These are phyloP conservation scores for Spirogloea muscicola DNA, from an alignment of 139 green algal genomes.

Conservation along the genomic window DNA sequence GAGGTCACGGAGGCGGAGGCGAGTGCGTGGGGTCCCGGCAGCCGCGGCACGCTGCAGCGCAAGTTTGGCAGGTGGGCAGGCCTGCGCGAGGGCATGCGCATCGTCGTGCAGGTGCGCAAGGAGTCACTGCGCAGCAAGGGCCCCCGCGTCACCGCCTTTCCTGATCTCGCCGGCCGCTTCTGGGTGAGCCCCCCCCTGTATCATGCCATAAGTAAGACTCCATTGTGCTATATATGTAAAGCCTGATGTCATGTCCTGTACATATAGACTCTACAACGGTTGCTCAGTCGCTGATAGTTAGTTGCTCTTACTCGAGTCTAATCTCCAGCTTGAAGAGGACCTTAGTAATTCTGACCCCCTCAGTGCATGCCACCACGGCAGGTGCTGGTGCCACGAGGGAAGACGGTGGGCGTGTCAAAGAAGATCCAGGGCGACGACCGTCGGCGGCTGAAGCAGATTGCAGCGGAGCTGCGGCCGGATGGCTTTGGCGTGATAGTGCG, in stretches of 20 bases:
- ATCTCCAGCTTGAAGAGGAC: neutral
- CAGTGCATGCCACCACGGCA: neutral
- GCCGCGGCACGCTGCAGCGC: neutral
- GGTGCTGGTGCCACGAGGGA: neutral
- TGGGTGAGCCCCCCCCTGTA: constrained; percentile 6
- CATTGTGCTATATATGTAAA: no score
- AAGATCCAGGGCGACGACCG: neutral
- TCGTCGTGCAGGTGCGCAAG: constrained; percentile 42
- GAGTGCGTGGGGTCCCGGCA: no score
- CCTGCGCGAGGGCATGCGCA: constrained; percentile 17
- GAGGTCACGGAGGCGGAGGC: neutral
- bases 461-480: neutral
- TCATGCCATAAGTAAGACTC: neutral
- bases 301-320: no score
- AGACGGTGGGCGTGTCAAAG: neutral
- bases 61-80: constrained; percentile 30
- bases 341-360: neutral
- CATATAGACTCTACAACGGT: no score
- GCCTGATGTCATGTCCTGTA: no score
- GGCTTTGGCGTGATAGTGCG: constrained; percentile 22
- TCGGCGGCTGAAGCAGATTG: constrained; percentile 4
- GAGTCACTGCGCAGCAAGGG: constrained; percentile 35
- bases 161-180: constrained; percentile 20
- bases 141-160: neutral
- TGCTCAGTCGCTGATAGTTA: no score